Conservation (phyloP, 2,329 filamentous ascomycete genomes). For the Lecanoromycetidae sp. region DNA sequence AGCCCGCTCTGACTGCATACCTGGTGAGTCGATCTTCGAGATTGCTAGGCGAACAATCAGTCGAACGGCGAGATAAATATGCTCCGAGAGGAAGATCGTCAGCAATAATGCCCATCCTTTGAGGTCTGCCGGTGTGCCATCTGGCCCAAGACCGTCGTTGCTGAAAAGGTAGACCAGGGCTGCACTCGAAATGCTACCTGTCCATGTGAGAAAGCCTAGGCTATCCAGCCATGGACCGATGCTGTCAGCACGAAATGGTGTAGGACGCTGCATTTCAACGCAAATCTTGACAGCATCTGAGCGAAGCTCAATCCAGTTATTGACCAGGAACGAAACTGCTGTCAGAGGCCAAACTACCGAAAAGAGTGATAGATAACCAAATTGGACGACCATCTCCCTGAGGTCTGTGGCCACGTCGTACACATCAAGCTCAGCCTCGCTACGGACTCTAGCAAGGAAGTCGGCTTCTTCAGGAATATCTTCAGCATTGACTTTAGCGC, state of each 20-base stretch:
- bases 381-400: constrained; percentile 84
- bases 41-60: constrained; percentile 61
- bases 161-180: constrained; percentile 85
- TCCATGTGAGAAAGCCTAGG: constrained; percentile 81
- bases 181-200: constrained; percentile 76
- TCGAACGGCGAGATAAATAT: constrained; percentile 72
- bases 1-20: constrained; percentile 69
- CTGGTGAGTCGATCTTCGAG: constrained; percentile 70
- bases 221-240: constrained; percentile 88
- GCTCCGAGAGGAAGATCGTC: constrained; percentile 74
- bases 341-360: constrained; percentile 93
- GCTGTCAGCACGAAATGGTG: constrained; percentile 79
- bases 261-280: constrained; percentile 74
- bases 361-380: constrained; percentile 81
- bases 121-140: constrained; percentile 57
- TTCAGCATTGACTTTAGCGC: constrained; percentile 37
- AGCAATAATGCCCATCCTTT: constrained; percentile 70
- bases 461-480: constrained; percentile 66
- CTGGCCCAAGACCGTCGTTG: constrained; percentile 51
- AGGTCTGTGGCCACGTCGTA: constrained; percentile 90
- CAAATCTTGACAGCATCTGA: constrained; percentile 93
- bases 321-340: constrained; percentile 74
- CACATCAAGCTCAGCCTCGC: constrained; percentile 66
- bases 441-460: constrained; percentile 69
- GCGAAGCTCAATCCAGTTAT: constrained; percentile 92